Evolutionary conservation across 169 alveolate genomes (phyloP).

Genomic region (Plasmodium gonderi): DNA sequence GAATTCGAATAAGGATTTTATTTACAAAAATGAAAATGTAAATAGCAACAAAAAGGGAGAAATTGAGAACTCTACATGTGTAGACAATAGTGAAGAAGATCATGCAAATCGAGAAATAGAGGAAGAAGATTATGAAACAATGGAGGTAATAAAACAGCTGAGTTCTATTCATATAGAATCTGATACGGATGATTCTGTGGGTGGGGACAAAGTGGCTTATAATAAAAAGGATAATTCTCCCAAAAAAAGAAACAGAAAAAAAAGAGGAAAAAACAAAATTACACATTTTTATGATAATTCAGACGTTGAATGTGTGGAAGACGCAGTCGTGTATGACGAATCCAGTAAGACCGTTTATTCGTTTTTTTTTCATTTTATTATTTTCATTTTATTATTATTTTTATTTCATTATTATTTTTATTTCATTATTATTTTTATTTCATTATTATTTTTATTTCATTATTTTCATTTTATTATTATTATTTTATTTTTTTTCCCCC

Average conservation of each 20-base stretch:
- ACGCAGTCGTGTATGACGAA: constrained; percentile 46
- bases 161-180: constrained; percentile 57
- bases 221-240: constrained; percentile 24
- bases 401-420: neutral
- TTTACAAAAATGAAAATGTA: neutral
- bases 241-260: constrained; percentile 6
- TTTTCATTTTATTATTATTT: neutral
- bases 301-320: constrained; percentile 63
- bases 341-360: constrained; percentile 27
- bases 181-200: neutral
- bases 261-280: neutral
- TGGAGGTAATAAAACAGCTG: constrained; percentile 32
- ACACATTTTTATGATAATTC: neutral
- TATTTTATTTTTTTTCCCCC: neutral
- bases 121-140: constrained; percentile 41
- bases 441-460: neutral
- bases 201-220: neutral
- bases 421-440: no score
- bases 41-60: neutral
- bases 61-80: neutral
- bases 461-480: neutral
- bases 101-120: neutral
- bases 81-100: neutral
- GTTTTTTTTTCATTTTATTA: neutral
- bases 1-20: neutral